Percentiles rank a stretch among this genome's conserved stretches.
phyloP scores from a whole-genome alignment of 495 filamentous ascomycete species.

The Xanthoparmelia taractica region DNA sequence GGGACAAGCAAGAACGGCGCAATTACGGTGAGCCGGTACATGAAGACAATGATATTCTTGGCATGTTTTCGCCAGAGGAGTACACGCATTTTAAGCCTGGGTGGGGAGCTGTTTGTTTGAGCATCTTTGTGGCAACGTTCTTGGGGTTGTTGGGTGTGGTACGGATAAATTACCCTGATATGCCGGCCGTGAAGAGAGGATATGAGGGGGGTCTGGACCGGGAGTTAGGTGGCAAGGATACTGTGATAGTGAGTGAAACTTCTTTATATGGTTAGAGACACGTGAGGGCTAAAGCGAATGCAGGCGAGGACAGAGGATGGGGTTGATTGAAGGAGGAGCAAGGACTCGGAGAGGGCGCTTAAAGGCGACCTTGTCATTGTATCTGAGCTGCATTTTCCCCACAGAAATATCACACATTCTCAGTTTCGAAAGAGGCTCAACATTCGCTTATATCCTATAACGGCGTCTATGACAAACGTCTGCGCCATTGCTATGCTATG shows the following conservation, averaged over 20 bases:
- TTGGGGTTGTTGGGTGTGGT: slow-evolving; percentile 64
- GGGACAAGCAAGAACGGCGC: slow-evolving; percentile 93
- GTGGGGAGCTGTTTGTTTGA: slow-evolving; percentile 66
- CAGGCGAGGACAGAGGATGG: slow-evolving; percentile 23
- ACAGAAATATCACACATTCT: neutral
- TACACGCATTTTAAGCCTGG: slow-evolving; percentile 75
- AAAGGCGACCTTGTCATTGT: neutral
- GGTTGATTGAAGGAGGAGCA: slow-evolving; percentile 16
- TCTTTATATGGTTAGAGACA: neutral
- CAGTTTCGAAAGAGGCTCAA: neutral
- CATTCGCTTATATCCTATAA: neutral
- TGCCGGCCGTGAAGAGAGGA: slow-evolving; percentile 63
- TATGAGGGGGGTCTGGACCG: slow-evolving; percentile 77
- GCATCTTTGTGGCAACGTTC: slow-evolving; percentile 62
- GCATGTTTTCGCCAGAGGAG: slow-evolving; percentile 80
- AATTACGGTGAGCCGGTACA: slow-evolving; percentile 95
- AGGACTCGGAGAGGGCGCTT: neutral
- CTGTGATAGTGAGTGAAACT: slow-evolving; percentile 34
- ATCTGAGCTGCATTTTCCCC: neutral
- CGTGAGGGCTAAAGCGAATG: neutral
- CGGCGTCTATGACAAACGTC: neutral
- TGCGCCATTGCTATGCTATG: slow-evolving; percentile 12
- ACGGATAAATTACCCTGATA: slow-evolving; percentile 76
- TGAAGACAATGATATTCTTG: slow-evolving; percentile 93
- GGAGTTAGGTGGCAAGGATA: slow-evolving; percentile 69